These are phyloP conservation scores for Ceratonia siliqua DNA, from an alignment of 306 rosid species.

Conservation along the genomic window DNA sequence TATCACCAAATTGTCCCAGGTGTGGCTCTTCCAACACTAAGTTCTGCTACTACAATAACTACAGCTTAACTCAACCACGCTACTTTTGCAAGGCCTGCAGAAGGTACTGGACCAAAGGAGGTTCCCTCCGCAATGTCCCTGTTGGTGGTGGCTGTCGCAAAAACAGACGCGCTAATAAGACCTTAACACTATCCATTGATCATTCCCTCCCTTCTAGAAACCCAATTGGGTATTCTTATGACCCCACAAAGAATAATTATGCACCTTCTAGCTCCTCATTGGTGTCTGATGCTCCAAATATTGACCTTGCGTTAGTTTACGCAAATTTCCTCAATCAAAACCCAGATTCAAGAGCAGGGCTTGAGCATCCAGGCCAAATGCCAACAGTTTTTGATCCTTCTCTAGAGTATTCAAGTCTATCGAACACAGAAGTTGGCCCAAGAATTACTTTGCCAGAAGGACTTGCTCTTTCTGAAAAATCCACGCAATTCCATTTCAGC, in stretches of 20 bases:
- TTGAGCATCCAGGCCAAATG: slow-evolving; percentile 38
- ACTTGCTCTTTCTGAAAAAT: slow-evolving; percentile 35
- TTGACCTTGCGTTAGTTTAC: slow-evolving; percentile 75
- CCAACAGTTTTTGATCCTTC: slow-evolving; percentile 41
- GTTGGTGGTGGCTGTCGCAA: slow-evolving; percentile 67
- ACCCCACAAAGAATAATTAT: neutral
- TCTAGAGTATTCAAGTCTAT: slow-evolving; percentile 39
- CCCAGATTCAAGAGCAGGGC: slow-evolving; percentile 34
- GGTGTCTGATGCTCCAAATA: slow-evolving; percentile 49
- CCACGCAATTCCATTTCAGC: slow-evolving; percentile 27
- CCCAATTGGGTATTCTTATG: neutral
- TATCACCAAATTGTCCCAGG: slow-evolving; percentile 73
- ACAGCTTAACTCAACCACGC: slow-evolving; percentile 82
- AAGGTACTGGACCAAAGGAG: slow-evolving; percentile 88
- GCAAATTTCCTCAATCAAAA: slow-evolving; percentile 71
- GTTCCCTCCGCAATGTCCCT: slow-evolving; percentile 77
- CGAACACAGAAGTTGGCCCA: slow-evolving; percentile 29
- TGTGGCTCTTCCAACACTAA: slow-evolving; percentile 83
- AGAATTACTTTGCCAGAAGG: slow-evolving; percentile 35
- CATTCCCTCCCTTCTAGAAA: neutral
- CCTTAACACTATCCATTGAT: slow-evolving; percentile 34
- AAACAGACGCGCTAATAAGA: slow-evolving; percentile 41
- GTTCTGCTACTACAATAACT: slow-evolving; percentile 87
- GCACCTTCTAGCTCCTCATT: slow-evolving; percentile 37
- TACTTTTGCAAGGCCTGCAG: slow-evolving; percentile 85